phyloP scores from a whole-genome alignment of 371 early-diverging fungal genomes.

The Thermomucor indicae-seudaticae region DNA sequence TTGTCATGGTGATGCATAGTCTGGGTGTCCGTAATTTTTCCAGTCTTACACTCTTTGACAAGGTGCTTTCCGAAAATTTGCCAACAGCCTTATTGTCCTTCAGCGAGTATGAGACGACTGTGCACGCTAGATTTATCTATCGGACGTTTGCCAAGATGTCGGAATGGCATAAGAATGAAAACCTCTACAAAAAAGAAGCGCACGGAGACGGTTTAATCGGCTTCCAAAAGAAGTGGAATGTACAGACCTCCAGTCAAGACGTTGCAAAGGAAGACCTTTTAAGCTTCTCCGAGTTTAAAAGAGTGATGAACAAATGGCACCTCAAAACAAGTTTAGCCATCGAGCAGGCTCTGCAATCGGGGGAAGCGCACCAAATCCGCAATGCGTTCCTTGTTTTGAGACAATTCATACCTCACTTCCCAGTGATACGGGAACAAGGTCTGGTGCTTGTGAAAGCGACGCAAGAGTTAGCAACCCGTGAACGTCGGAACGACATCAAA shows the following conservation, averaged over 20 bases:
- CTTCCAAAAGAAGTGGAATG: slow-evolving; percentile 69
- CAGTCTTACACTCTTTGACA: slow-evolving; percentile 75
- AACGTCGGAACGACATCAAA: slow-evolving; percentile 34
- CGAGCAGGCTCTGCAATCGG: slow-evolving; percentile 54
- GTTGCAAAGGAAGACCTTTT: slow-evolving; percentile 52
- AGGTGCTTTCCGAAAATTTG: slow-evolving; percentile 45
- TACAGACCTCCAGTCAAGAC: slow-evolving; percentile 30
- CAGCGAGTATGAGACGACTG: slow-evolving; percentile 77
- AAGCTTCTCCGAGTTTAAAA: slow-evolving; percentile 64
- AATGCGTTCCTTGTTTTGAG: slow-evolving; percentile 72
- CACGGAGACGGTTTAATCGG: slow-evolving; percentile 65
- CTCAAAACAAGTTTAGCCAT: slow-evolving; percentile 41
- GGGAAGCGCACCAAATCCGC: slow-evolving; percentile 67
- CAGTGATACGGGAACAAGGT: slow-evolving; percentile 54
- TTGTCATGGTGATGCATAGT: slow-evolving; percentile 73
- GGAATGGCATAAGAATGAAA: slow-evolving; percentile 54
- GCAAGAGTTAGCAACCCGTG: slow-evolving; percentile 25
- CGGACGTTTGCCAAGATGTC: slow-evolving; percentile 57
- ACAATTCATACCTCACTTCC: slow-evolving; percentile 61
- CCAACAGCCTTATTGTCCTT: slow-evolving; percentile 52
- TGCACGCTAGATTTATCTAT: slow-evolving; percentile 65
- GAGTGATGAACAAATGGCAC: slow-evolving; percentile 81
- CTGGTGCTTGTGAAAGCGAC: slow-evolving; percentile 27
- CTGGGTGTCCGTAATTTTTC: slow-evolving; percentile 76
- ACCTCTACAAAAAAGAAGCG: slow-evolving; percentile 53